Evolutionary conservation across 2,329 filamentous ascomycete species (phyloP).

Genomic region (Paraphaeosphaeria sporulosa): DNA sequence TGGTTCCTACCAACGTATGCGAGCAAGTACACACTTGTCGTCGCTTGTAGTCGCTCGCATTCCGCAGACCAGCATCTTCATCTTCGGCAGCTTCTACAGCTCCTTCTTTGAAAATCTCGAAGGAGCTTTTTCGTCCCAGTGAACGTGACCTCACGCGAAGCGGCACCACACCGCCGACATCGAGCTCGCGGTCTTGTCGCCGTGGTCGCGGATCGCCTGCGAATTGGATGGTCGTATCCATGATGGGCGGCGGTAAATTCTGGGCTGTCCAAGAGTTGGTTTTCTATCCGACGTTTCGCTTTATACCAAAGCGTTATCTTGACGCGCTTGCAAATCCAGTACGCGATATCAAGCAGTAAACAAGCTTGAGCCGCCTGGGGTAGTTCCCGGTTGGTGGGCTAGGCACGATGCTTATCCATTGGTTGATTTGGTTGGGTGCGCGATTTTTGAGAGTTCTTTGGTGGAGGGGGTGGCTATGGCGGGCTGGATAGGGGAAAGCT

Average conservation of each 20-base stretch:
- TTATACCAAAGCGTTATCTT: conserved; percentile 26
- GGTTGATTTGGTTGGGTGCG: conserved; percentile 18
- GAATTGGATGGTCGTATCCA: conserved; percentile 38
- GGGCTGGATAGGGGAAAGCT: conserved; percentile 9
- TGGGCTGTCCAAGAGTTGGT: conserved; percentile 5
- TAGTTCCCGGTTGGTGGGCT: conserved; percentile 29
- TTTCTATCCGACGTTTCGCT: conserved; percentile 10
- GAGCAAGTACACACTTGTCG: conserved; percentile 31
- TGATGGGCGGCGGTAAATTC: conserved; percentile 14
- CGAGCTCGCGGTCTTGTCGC: conserved; percentile 15
- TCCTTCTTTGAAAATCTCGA: conserved; percentile 71
- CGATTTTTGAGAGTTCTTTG: conserved; percentile 18
- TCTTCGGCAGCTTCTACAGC: conserved; percentile 38
- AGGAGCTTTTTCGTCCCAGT: conserved; percentile 47
- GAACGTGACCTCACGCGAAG: conserved; percentile 30
- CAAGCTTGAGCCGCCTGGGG: conserved; percentile 17
- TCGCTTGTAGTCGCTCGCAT: conserved; percentile 40
- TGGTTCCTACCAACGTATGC: not conserved
- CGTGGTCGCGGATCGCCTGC: conserved; percentile 19
- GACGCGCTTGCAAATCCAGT: conserved; percentile 14
- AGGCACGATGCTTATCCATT: conserved; percentile 27
- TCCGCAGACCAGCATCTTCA: conserved; percentile 43
- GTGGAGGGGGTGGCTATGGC: conserved; percentile 20
- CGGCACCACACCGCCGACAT: conserved; percentile 35
- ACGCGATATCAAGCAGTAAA: conserved; percentile 33